Conservation (phyloP, 768 basidiomycete genomes). For the Amanita muscaria region DNA sequence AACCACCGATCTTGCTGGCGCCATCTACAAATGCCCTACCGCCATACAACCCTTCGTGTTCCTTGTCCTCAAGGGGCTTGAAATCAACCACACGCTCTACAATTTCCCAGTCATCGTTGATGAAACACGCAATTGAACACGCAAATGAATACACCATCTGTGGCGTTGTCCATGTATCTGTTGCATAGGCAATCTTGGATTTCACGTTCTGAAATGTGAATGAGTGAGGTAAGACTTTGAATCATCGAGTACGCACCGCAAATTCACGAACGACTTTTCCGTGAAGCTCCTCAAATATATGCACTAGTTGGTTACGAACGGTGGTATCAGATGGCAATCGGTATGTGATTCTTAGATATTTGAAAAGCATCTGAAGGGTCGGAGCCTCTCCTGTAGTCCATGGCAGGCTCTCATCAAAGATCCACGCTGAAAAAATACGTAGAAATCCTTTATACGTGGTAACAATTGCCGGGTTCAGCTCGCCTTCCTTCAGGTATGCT, state of each 20-base stretch:
- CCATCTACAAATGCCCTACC: constrained; percentile 22
- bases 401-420: constrained; percentile 23
- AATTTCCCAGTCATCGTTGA: constrained; percentile 25
- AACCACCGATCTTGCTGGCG: constrained; percentile 14
- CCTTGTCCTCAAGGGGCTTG: constrained; percentile 21
- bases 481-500: constrained; percentile 22
- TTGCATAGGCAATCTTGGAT: too few relatives aligned
- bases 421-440: constrained; percentile 24
- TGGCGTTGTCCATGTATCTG: too few relatives aligned
- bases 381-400: constrained; percentile 22
- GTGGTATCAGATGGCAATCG: constrained; percentile 17
- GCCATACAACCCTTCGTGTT: constrained; percentile 24
- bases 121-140: constrained; percentile 21
- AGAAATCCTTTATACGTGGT: constrained; percentile 20
- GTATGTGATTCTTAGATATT: constrained; percentile 17
- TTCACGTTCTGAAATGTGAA: too few relatives aligned
- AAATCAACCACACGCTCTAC: constrained; percentile 26
- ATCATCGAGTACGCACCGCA: constrained; percentile 14
- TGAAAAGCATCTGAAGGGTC: constrained; percentile 14
- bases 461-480: constrained; percentile 21
- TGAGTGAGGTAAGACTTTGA: too few relatives aligned
- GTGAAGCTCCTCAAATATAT: constrained; percentile 17
- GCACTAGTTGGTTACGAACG: constrained; percentile 15
- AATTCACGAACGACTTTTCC: constrained; percentile 18
- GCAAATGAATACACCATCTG: too few relatives aligned